Percentiles rank a stretch among this genome's conserved stretches.
Conservation (phyloP, 164 flowering plant genomes). For the Malania oleifera region DNA sequence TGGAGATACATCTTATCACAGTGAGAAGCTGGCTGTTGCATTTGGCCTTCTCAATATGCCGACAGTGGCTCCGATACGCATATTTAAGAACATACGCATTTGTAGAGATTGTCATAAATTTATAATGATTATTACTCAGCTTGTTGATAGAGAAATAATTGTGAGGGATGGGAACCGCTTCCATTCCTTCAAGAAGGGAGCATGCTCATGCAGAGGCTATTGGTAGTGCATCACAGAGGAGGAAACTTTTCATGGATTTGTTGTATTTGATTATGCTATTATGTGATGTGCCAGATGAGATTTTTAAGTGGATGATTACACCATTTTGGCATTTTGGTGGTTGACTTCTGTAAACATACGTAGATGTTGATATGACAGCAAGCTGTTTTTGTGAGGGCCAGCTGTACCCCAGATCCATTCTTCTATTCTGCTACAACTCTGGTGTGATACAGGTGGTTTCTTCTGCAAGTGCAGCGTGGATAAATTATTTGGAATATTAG, state of each 20-base stretch:
- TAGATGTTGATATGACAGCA: too few species aligned
- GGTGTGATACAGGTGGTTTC: too few species aligned
- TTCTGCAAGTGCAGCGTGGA: too few species aligned
- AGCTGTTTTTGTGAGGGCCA: too few species aligned
- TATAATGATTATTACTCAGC: conserved; percentile 21
- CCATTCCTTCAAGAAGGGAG: conserved; percentile 40
- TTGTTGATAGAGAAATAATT: conserved; percentile 32
- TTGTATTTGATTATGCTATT: not conserved
- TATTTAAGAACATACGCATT: conserved; percentile 38
- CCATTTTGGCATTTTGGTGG: too few species aligned
- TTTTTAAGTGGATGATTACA: too few species aligned
- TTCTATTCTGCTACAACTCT: too few species aligned
- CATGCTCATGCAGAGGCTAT: conserved; percentile 42
- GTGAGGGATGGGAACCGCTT: conserved; percentile 46
- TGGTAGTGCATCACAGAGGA: conserved; percentile 16
- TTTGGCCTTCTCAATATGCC: conserved; percentile 41
- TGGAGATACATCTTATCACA: conserved; percentile 26
- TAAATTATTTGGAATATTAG: too few species aligned
- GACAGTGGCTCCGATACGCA: conserved; percentile 31
- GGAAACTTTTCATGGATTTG: not conserved
- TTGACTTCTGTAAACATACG: too few species aligned
- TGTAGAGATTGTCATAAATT: conserved; percentile 47
- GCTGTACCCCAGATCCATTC: too few species aligned
- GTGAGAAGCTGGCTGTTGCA: conserved; percentile 49
- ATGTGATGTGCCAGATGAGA: not conserved